Percentiles rank a stretch among this genome's conserved stretches.
These are phyloP conservation scores for Gymnopilus junonius DNA, from an alignment of 768 basidiomycete genomes.

Conservation along the genomic window DNA sequence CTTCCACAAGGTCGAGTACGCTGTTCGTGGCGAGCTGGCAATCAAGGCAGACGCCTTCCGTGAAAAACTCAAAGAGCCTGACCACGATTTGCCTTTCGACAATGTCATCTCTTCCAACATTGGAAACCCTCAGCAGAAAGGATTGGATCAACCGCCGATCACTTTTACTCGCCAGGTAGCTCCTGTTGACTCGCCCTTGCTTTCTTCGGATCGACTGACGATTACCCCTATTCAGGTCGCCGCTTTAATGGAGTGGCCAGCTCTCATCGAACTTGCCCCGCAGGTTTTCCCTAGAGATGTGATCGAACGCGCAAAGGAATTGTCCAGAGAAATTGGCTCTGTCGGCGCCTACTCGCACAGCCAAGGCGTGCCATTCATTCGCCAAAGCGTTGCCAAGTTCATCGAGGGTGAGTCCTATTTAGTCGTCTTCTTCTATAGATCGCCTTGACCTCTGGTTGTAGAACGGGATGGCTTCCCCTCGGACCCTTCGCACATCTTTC, in stretches of 20 bases:
- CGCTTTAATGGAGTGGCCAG: conserved; percentile 91
- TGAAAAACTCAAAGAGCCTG: conserved; percentile 63
- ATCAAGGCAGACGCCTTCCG: conserved; percentile 89
- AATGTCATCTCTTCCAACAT: conserved; percentile 95
- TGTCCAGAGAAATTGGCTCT: conserved; percentile 87
- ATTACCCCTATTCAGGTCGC: conserved; percentile 62
- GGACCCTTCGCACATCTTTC: conserved; percentile 85
- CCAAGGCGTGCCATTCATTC: conserved; percentile 89
- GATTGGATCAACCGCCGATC: conserved; percentile 90
- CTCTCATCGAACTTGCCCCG: conserved; percentile 75
- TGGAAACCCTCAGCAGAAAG: conserved; percentile 96
- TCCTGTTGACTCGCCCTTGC: neutral
- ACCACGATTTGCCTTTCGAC: conserved; percentile 77
- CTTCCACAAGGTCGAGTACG: conserved; percentile 90
- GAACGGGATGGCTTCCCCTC: conserved; percentile 91
- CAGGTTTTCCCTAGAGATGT: conserved; percentile 86
- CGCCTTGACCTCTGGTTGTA: conserved; percentile 31
- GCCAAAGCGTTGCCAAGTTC: conserved; percentile 87
- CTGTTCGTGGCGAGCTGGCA: conserved; percentile 95
- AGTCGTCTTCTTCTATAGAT: conserved; percentile 4
- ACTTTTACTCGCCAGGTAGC: conserved; percentile 91
- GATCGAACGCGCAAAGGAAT: conserved; percentile 77
- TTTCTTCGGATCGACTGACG: neutral
- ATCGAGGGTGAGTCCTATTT: conserved; percentile 66
- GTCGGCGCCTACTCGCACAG: conserved; percentile 96